Percentiles rank a stretch among this genome's conserved stretches.
These are phyloP conservation scores for Chrysoporthe deuterocubensis DNA, from an alignment of 2,329 filamentous ascomycete genomes.

Conservation along the genomic window DNA sequence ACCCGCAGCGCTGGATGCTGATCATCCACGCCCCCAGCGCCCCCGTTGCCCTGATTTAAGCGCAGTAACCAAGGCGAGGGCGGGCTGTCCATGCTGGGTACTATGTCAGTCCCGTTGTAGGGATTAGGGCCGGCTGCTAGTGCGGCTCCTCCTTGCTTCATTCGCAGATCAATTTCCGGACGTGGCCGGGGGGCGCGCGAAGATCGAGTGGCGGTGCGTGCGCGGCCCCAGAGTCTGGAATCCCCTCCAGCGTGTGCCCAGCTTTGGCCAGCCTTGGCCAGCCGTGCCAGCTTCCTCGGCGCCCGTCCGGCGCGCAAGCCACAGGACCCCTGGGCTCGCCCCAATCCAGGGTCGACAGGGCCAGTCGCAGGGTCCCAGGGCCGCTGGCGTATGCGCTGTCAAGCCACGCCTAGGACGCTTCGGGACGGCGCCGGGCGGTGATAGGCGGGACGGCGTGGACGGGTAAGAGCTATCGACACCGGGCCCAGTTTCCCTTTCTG, in stretches of 20 bases:
- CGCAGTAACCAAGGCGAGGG: too few relatives aligned
- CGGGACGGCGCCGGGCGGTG: background rate
- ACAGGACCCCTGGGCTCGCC: conserved; percentile 1
- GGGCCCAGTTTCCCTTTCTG: background rate
- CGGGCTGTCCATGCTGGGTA: too few relatives aligned
- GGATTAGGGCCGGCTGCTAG: too few relatives aligned
- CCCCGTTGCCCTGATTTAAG: too few relatives aligned
- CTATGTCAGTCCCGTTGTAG: too few relatives aligned
- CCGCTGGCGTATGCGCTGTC: background rate
- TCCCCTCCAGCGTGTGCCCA: too few relatives aligned
- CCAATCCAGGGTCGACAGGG: background rate
- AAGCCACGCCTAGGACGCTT: conserved; percentile 12
- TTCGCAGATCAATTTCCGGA: conserved; percentile 19
- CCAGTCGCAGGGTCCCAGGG: background rate
- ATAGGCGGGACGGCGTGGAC: background rate
- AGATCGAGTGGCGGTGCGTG: conserved; percentile 18
- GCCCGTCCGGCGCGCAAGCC: conserved; percentile 8
- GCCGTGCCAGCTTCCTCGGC: background rate
- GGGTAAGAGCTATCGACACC: background rate
- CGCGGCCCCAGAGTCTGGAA: background rate
- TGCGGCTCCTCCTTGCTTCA: background rate
- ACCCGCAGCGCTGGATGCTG: too few relatives aligned
- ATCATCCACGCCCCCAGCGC: too few relatives aligned
- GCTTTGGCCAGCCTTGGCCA: background rate
- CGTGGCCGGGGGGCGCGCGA: background rate